A percentile compares a stretch with the other conserved stretches of the same genome.
These are phyloP conservation scores for Salvia miltiorrhiza DNA, from an alignment of 257 asterid species.

Conservation along the genomic window DNA sequence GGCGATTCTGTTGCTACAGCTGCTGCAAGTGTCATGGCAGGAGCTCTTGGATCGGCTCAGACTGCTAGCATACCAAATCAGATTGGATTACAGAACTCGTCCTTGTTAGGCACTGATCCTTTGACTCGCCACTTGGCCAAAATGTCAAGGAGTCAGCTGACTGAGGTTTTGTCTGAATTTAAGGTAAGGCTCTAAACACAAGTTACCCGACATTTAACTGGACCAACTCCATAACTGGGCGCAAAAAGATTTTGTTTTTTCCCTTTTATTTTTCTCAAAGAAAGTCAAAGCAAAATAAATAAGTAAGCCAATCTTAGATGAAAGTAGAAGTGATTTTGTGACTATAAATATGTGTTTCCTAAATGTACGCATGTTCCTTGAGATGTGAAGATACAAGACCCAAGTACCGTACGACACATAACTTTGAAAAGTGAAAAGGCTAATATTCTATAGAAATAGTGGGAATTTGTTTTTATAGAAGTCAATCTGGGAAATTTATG, in stretches of 20 bases:
- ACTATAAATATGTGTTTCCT: neutral
- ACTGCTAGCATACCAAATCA: conserved; percentile 41
- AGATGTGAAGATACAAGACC: neutral
- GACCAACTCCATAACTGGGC: neutral
- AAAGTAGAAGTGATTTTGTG: neutral
- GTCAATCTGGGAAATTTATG: conserved; percentile 10
- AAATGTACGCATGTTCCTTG: neutral
- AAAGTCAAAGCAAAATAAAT: neutral
- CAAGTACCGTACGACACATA: neutral
- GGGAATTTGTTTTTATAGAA: neutral
- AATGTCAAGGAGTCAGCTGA: conserved; percentile 78
- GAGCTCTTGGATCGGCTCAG: conserved; percentile 81
- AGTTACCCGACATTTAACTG: neutral
- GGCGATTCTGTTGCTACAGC: conserved; percentile 77
- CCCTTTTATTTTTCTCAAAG: neutral
- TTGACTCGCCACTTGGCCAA: conserved; percentile 77
- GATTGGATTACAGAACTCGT: conserved; percentile 39
- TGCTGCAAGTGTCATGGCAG: conserved; percentile 89
- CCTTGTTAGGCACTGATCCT: conserved; percentile 63
- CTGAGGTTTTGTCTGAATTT: conserved; percentile 59
- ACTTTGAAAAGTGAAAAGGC: neutral
- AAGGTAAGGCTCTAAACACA: conserved; percentile 53
- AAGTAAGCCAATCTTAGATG: neutral
- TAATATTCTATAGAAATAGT: neutral
- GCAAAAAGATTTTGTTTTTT: neutral